A percentile compares a stretch with the other conserved stretches of the same genome.
These are phyloP conservation scores for Pisolithus marmoratus DNA, from an alignment of 768 basidiomycete species.

Conservation along the genomic window DNA sequence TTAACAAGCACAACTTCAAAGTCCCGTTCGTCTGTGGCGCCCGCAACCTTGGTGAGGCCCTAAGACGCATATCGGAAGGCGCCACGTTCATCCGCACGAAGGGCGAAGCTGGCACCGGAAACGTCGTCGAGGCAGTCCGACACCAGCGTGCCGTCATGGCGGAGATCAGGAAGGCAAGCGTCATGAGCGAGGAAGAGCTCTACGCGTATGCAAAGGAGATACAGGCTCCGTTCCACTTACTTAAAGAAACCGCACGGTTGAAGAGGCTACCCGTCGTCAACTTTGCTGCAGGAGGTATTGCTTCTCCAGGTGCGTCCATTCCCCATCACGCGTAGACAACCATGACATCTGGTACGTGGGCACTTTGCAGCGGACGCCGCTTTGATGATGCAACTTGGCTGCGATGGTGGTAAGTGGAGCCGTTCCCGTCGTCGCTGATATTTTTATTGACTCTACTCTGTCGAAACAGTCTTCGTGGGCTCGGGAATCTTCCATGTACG, in stretches of 20 bases:
- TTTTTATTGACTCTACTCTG: background rate
- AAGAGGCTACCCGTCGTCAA: slow-evolving; percentile 94
- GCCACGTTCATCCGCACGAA: slow-evolving; percentile 99
- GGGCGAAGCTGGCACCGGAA: slow-evolving; percentile 86
- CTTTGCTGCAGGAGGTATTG: slow-evolving; percentile 93
- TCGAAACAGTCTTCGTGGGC: slow-evolving; percentile 81
- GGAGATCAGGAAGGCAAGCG: slow-evolving; percentile 79
- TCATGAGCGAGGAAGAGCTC: slow-evolving; percentile 93
- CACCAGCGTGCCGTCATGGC: slow-evolving; percentile 80
- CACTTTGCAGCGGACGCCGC: slow-evolving; percentile 76
- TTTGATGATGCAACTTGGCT: slow-evolving; percentile 97
- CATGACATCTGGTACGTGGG: background rate
- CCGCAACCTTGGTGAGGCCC: slow-evolving; percentile 90
- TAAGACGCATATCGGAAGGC: slow-evolving; percentile 94
- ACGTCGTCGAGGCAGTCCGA: slow-evolving; percentile 90
- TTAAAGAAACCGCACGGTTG: slow-evolving; percentile 92
- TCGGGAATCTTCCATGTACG: slow-evolving; percentile 93
- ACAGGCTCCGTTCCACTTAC: slow-evolving; percentile 87
- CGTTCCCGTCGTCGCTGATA: background rate
- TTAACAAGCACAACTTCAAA: slow-evolving; percentile 95
- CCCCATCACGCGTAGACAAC: background rate
- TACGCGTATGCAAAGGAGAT: slow-evolving; percentile 91
- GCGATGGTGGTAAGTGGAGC: slow-evolving; percentile 75
- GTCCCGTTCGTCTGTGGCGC: slow-evolving; percentile 96
- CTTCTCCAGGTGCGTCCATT: slow-evolving; percentile 67